phyloP scores from a whole-genome alignment of 345 rosid species.

The Camelina laxa region DNA sequence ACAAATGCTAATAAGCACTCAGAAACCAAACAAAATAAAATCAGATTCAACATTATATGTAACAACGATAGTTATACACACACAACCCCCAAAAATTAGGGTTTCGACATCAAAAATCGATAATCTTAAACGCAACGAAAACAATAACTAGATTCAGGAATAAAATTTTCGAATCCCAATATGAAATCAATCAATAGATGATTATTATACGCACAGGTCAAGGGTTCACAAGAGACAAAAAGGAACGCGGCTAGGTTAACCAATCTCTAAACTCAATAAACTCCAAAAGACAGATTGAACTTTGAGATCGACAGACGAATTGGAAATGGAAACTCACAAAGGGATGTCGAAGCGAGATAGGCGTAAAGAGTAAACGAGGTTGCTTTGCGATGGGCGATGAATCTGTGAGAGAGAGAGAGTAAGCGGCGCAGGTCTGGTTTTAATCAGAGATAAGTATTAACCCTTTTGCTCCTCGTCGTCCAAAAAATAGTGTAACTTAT shows the following conservation, averaged over 20 bases:
- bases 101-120: background rate
- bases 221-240: background rate
- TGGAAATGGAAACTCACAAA: background rate
- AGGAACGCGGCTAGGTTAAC: background rate
- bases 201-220: background rate
- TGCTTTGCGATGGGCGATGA: background rate
- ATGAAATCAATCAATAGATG: background rate
- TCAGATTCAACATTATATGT: background rate
- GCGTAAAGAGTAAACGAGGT: background rate
- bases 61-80: background rate
- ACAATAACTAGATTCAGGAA: constrained; percentile 3
- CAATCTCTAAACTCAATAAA: background rate
- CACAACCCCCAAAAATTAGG: background rate
- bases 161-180: background rate
- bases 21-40: background rate
- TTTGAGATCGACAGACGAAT: background rate
- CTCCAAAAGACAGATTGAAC: background rate
- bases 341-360: background rate
- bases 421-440: background rate
- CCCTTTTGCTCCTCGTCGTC: background rate
- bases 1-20: background rate
- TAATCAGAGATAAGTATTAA: background rate
- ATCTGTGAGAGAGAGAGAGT: background rate
- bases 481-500: background rate
- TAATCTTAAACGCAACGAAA: background rate